Evolutionary conservation across 192 early-diverging fungal species (phyloP), one percentile per base, ranked within the genome.

Genomic region (Ambispora gerdemannii): DNA sequence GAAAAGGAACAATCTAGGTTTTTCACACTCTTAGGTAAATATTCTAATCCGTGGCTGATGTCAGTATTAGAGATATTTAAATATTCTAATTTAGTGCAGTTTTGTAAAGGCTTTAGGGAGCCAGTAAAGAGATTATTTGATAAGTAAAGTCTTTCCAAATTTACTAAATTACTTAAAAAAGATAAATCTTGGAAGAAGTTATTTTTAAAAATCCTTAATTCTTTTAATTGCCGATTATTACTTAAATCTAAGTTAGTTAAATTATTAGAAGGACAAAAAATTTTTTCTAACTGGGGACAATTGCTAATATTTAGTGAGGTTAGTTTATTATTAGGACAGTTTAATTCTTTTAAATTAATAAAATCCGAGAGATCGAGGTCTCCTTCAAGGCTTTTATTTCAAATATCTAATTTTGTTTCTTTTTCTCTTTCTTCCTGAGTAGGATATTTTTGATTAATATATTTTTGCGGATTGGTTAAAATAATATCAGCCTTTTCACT

Each of bases 111-210:
- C 30, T 59, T 15, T 59, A 59, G 30, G 2, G 56, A 59, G 15
- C 56, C 56, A 59, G 1, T 4, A 22, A 59, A 59, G 25, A 3
- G 30, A 32, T 59, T 59, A 15, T 59, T 24, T 59, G 24, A 11
- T 6, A 10, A 2, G 19, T 3, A 3, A 10, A 59, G 56, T 4
- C 19, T 15, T 32, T 59, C 25, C 15, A 59, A 59, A 32, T 22
- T 59, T 1, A 32, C 30, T 25, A 59, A 59, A 59, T 59, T 20
- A 59, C 56, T 59, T 3, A 59, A 32, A 59, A 22, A 8, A 25
- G 56, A 10, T 59, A 59, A 59, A 59, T 59, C 56, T 59, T 59
- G 56, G 3, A 19, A 24, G 15, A 59, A 59, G 25, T 59, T 59
- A 32, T 59, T 59, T 4, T 28, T 59, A 3, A 22, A 8, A 22